phyloP scores from a whole-genome alignment of 2,329 filamentous ascomycete species.

The Falciphora oryzae region DNA sequence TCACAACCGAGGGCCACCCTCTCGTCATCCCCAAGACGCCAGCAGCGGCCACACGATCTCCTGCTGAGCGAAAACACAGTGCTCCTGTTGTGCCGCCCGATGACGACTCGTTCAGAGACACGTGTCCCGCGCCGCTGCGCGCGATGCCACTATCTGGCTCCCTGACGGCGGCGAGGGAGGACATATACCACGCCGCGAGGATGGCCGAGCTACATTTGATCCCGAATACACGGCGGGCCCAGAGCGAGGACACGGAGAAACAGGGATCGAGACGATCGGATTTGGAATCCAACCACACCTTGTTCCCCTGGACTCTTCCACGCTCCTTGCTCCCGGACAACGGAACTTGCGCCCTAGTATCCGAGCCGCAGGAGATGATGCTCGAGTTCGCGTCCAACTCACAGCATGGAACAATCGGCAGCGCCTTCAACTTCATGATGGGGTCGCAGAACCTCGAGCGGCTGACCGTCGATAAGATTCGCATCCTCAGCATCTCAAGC shows the following conservation, averaged over 20 bases:
- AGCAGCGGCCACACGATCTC: constrained; percentile 5
- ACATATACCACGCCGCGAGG: constrained; percentile 84
- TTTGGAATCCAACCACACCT: constrained; percentile 58
- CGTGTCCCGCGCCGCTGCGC: constrained; percentile 60
- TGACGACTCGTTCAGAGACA: constrained; percentile 44
- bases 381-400: constrained; percentile 55
- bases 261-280: background rate
- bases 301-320: constrained; percentile 92
- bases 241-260: background rate
- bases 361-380: constrained; percentile 62
- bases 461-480: constrained; percentile 38
- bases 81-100: constrained; percentile 20
- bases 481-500: constrained; percentile 47
- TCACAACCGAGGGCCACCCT: constrained; percentile 94
- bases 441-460: constrained; percentile 42
- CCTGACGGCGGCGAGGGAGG: constrained; percentile 68
- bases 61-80: constrained; percentile 14
- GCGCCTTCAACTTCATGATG: constrained; percentile 40
- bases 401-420: constrained; percentile 31
- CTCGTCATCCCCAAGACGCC: constrained; percentile 66
- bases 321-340: constrained; percentile 65
- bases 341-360: constrained; percentile 70
- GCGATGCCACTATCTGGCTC: constrained; percentile 67
- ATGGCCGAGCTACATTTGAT: constrained; percentile 77
- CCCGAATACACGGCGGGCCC: constrained; percentile 38